Conservation (phyloP, 306 rosid species). For the Lathyrus aphaca region DNA sequence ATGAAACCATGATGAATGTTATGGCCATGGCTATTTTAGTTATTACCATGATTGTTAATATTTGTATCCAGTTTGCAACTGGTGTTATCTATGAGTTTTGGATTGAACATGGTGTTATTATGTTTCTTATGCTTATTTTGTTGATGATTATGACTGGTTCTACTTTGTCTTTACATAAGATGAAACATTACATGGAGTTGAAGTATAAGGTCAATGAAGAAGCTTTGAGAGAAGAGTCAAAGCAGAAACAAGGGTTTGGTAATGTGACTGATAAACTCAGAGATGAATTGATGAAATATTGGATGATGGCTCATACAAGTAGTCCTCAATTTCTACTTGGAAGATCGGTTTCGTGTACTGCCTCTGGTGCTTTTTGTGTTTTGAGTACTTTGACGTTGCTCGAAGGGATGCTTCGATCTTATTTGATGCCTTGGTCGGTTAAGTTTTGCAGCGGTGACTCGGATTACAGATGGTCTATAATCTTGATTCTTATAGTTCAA, state of each 20-base stretch:
- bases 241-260: neutral
- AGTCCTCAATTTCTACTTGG: constrained; percentile 90
- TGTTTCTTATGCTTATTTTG: constrained; percentile 74
- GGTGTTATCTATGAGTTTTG: constrained; percentile 82
- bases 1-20: constrained; percentile 64
- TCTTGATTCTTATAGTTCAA: constrained; percentile 67
- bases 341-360: constrained; percentile 81
- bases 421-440: constrained; percentile 58
- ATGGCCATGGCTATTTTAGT: constrained; percentile 79
- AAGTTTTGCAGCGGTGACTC: constrained; percentile 66
- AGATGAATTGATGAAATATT: constrained; percentile 53
- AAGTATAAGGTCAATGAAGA: constrained; percentile 51
- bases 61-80: constrained; percentile 74
- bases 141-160: constrained; percentile 57
- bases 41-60: constrained; percentile 69
- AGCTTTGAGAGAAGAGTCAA: constrained; percentile 48
- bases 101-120: constrained; percentile 59
- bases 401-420: constrained; percentile 65
- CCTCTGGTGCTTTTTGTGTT: constrained; percentile 84
- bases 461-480: constrained; percentile 80
- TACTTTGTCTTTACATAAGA: constrained; percentile 61
- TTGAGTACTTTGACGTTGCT: constrained; percentile 59
- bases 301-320: constrained; percentile 90
- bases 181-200: constrained; percentile 57
- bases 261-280: constrained; percentile 40